Conservation (phyloP, 495 filamentous ascomycete genomes). For the Tuber brumale region DNA sequence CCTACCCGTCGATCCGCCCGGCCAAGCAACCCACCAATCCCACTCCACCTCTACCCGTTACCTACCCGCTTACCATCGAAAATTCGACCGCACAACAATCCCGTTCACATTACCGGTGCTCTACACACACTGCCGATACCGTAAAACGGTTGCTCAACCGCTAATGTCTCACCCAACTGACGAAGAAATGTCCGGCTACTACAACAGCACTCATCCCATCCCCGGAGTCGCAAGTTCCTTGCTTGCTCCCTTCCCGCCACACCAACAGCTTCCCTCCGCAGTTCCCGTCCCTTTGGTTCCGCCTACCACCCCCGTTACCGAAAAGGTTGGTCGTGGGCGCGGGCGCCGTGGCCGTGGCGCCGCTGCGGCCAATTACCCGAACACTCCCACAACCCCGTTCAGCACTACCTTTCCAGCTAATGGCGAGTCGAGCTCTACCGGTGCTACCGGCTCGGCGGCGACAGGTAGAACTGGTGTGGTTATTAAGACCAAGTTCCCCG, state of each 20-base stretch:
- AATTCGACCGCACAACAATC: background rate
- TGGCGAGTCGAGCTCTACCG: conserved; percentile 22
- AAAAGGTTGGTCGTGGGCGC: conserved; percentile 28
- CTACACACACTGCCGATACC: background rate
- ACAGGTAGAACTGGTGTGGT: conserved; percentile 51
- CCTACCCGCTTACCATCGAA: background rate
- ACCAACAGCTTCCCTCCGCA: conserved; percentile 21
- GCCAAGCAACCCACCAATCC: background rate
- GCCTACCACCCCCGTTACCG: conserved; percentile 26
- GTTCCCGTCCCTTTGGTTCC: conserved; percentile 29
- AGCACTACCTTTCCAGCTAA: background rate
- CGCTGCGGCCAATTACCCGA: conserved; percentile 30
- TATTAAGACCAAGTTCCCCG: conserved; percentile 93
- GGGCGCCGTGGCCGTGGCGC: conserved; percentile 30
- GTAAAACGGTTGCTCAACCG: background rate
- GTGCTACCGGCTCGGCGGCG: conserved; percentile 19
- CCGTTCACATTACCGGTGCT: background rate
- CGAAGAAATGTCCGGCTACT: background rate
- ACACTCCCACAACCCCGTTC: conserved; percentile 23
- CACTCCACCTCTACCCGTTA: background rate
- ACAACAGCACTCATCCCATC: background rate
- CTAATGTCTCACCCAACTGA: conserved; percentile 1
- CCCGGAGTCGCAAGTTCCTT: background rate
- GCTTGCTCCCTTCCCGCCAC: conserved; percentile 10
- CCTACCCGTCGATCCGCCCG: background rate